phyloP scores from a whole-genome alignment of 2,329 filamentous ascomycete genomes.

The Aspergillus fumigatus region DNA sequence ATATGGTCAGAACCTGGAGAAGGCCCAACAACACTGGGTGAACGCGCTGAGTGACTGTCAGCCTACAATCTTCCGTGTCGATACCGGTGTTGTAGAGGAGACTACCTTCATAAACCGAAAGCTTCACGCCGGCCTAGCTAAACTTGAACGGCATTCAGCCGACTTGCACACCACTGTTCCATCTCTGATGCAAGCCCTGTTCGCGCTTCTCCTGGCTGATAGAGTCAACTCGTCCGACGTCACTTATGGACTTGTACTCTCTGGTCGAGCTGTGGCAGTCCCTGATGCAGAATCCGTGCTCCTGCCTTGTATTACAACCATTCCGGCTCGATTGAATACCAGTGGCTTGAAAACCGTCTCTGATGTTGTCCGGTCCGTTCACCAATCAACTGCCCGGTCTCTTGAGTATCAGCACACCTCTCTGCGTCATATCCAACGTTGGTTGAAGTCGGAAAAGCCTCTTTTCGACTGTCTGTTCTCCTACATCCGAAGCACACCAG shows the following conservation, averaged over 20 bases:
- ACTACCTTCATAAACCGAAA: slow-evolving; percentile 8
- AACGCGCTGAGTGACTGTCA: slow-evolving; percentile 18
- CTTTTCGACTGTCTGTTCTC: slow-evolving; percentile 36
- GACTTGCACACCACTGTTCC: slow-evolving; percentile 27
- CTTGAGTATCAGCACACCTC: slow-evolving; percentile 35
- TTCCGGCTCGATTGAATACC: slow-evolving; percentile 31
- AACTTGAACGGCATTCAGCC: slow-evolving; percentile 23
- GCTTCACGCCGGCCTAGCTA: slow-evolving; percentile 17
- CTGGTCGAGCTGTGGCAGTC: slow-evolving; percentile 29
- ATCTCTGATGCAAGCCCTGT: slow-evolving; percentile 29
- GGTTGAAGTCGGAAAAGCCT: slow-evolving; percentile 27
- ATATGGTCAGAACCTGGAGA: slow-evolving; percentile 19
- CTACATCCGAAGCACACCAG: slow-evolving; percentile 19
- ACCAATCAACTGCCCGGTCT: slow-evolving; percentile 21
- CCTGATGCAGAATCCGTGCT: slow-evolving; percentile 29
- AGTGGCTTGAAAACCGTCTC: slow-evolving; percentile 14
- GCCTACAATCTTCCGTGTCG: slow-evolving; percentile 16
- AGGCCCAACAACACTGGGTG: slow-evolving; percentile 26
- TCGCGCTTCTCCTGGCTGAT: slow-evolving; percentile 32
- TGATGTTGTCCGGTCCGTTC: slow-evolving; percentile 20
- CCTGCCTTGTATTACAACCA: slow-evolving; percentile 35
- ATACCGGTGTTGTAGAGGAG: slow-evolving; percentile 5
- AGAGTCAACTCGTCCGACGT: slow-evolving; percentile 23
- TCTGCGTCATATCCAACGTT: slow-evolving; percentile 32
- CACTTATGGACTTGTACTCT: slow-evolving; percentile 31